Base-by-base conservation (phyloP, 371 early-diverging fungal species). In the Mucor saturninus region DNA sequence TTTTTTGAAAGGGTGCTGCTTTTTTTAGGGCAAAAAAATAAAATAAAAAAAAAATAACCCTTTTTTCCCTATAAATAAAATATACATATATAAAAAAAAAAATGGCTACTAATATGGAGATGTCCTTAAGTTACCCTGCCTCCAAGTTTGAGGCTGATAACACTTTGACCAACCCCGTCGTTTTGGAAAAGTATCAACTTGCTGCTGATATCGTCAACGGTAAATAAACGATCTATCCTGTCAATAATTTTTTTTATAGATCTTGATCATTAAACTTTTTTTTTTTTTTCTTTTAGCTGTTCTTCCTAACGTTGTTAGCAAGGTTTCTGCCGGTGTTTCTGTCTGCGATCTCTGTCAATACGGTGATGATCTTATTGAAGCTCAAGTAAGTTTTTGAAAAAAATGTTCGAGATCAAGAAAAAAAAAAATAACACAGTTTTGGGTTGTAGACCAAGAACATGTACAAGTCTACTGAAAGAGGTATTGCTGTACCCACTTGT, bases 401-500 rank as follows among this genome's bases (percentile, higher is more conserved):
- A 21, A 21, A 21, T 50, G 5, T 49, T 32, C 29, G 32, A 50
- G 51, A 50, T 50, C 51, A 43, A 10, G 45, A 43, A 31, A 45
- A n/a, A 29, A 40, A 43, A 42, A 13, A 43, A 31, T 26, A 21
- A 21, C 21, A 21, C 21, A 21, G 21, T 21, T 21, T 21, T 21
- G 21, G 21, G 21, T 21, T 21, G 21, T 77, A 89, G 89, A 86
- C 91, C 10, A 67, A 76, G 50, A 86, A 84, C 43, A 84, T 91
- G 50, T 89, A 85, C 82, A 89, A 76, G 55, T 62, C 56, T 35
- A 72, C 88, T 9, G 94, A 94, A 70, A 90, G 92, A 69, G 97
- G 95, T 42, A 83, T 94, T 60, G 89, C 97, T 40, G 80, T 91
- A 58, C 95, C 97, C 28, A 95, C 95, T 21, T 89, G 88, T 74